A percentile compares a stretch with the other conserved stretches of the same genome.
These are phyloP conservation scores for Aspergillus niger DNA, from an alignment of 2,329 filamentous ascomycete genomes.

Conservation along the genomic window DNA sequence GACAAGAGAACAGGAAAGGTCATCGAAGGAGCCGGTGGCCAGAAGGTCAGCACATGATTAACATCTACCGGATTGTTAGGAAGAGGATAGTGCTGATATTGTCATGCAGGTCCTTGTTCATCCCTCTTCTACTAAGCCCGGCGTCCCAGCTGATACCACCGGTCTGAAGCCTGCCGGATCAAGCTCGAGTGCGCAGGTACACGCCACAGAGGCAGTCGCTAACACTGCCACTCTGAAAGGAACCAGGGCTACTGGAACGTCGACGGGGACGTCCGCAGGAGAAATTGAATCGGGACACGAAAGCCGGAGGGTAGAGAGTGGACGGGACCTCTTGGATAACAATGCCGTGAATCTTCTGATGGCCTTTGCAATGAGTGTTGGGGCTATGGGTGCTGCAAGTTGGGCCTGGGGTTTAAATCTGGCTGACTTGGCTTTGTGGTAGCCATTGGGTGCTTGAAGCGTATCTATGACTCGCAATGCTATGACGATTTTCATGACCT, in stretches of 20 bases:
- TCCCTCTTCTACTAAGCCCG: slow-evolving; percentile 32
- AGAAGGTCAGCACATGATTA: slow-evolving; percentile 48
- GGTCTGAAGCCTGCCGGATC: slow-evolving; percentile 10
- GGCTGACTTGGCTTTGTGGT: background rate
- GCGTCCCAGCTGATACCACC: slow-evolving; percentile 17
- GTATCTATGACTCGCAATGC: background rate
- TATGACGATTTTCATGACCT: background rate
- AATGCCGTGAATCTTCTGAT: slow-evolving; percentile 95
- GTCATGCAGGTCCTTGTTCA: slow-evolving; percentile 39
- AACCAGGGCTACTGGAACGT: slow-evolving; percentile 18
- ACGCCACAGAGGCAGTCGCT: slow-evolving; percentile 30
- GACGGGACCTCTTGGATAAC: slow-evolving; percentile 79
- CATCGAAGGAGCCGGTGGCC: slow-evolving; percentile 80
- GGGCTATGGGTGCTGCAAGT: slow-evolving; percentile 65
- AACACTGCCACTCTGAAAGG: slow-evolving; percentile 33
- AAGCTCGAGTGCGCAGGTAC: slow-evolving; percentile 28
- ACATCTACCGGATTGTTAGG: background rate
- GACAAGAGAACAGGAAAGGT: slow-evolving; percentile 84
- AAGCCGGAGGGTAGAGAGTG: slow-evolving; percentile 67
- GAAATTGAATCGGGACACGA: slow-evolving; percentile 47
- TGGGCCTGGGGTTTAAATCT: slow-evolving; percentile 36
- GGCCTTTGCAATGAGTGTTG: slow-evolving; percentile 78
- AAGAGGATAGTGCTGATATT: background rate
- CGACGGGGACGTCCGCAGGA: slow-evolving; percentile 17
- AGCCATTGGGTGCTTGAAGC: background rate